Conservation (phyloP, 257 asterid genomes). For the Petrea volubilis region DNA sequence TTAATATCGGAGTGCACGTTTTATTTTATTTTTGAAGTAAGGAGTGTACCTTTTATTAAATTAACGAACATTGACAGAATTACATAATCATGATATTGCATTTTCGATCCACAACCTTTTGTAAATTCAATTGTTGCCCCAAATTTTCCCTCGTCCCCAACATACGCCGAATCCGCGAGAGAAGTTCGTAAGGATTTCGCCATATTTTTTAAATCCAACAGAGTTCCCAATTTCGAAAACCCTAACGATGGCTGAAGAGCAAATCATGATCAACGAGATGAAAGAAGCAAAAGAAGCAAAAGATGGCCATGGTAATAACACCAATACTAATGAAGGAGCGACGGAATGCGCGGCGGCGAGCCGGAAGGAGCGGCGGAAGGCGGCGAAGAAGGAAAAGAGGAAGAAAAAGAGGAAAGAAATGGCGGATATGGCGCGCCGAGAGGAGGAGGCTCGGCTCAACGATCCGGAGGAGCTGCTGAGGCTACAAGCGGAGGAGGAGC, state of each 20-base stretch:
- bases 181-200: neutral
- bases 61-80: too few species aligned
- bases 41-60: too few species aligned
- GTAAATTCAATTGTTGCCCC: neutral
- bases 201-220: neutral
- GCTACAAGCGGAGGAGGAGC: constrained; percentile 72
- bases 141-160: neutral
- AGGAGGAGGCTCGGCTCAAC: constrained; percentile 68
- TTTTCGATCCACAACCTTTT: neutral
- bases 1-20: too few species aligned
- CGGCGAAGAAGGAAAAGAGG: constrained; percentile 84
- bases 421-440: constrained; percentile 69
- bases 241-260: constrained; percentile 27
- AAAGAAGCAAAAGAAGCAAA: constrained; percentile 20
- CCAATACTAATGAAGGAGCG: neutral
- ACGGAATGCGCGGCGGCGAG: constrained; percentile 29
- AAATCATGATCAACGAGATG: constrained; percentile 22
- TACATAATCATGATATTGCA: neutral
- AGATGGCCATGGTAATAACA: neutral
- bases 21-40: too few species aligned
- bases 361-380: constrained; percentile 78
- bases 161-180: neutral
- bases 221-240: constrained; percentile 6
- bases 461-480: constrained; percentile 77
- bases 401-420: constrained; percentile 78